These are phyloP conservation scores for Sambucus nigra DNA, from an alignment of 129 eudicot species.

Conservation along the genomic window DNA sequence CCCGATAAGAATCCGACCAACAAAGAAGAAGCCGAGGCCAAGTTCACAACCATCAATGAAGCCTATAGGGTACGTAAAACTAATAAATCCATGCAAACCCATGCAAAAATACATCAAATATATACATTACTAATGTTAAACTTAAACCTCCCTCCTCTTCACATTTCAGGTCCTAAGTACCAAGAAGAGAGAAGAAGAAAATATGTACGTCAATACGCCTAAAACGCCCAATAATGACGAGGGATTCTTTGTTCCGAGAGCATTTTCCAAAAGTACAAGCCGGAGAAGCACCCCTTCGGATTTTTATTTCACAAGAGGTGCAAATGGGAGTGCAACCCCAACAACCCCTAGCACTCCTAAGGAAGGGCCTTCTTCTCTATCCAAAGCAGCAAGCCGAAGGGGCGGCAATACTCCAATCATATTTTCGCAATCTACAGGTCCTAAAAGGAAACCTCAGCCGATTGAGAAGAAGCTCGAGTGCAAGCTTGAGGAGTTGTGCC, in stretches of 20 bases:
- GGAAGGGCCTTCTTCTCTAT: not conserved
- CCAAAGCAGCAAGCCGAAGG: slow-evolving; percentile 17
- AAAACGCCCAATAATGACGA: slow-evolving; percentile 13
- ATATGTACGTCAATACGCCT: slow-evolving; percentile 1
- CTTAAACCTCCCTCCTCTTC: not conserved
- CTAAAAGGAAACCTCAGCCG: slow-evolving; percentile 27
- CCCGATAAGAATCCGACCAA: slow-evolving; percentile 34
- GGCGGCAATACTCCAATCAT: slow-evolving; percentile 37
- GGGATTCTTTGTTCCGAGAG: slow-evolving; percentile 2
- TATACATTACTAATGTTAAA: too few species aligned
- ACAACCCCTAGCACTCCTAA: slow-evolving; percentile 2
- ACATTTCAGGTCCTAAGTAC: slow-evolving; percentile 30
- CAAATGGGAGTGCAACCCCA: slow-evolving; percentile 12
- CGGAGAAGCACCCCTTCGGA: slow-evolving; percentile 9
- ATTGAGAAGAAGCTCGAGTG: slow-evolving; percentile 44
- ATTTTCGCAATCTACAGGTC: slow-evolving; percentile 31
- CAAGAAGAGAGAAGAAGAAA: slow-evolving; percentile 34
- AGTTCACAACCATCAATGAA: slow-evolving; percentile 26
- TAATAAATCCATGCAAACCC: not conserved
- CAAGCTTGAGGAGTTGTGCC: slow-evolving; percentile 51
- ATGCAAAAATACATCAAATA: not conserved
- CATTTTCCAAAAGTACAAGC: slow-evolving; percentile 8
- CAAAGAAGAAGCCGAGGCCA: slow-evolving; percentile 33
- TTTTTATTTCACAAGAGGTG: slow-evolving; percentile 11
- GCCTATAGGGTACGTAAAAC: slow-evolving; percentile 33